phyloP scores from a whole-genome alignment of 2,329 filamentous ascomycete species.

The Kalmusia sp. region DNA sequence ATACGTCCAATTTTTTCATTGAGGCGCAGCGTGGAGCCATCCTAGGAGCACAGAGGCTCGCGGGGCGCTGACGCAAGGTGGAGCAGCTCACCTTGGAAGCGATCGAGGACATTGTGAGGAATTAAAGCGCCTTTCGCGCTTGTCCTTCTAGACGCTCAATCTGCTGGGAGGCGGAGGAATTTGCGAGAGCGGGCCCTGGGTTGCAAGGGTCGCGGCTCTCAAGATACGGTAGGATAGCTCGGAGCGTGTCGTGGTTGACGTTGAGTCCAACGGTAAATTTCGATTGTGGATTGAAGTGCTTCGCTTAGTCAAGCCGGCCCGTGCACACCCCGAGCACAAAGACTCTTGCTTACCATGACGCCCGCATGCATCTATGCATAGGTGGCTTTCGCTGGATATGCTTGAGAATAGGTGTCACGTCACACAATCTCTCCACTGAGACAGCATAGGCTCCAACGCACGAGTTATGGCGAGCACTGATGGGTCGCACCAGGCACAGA shows the following conservation, averaged over 20 bases:
- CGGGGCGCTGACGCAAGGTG: constrained; percentile 14
- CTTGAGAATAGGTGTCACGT: neutral
- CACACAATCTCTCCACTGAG: neutral
- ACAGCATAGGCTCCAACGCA: too few species aligned
- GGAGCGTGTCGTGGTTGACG: constrained; percentile 29
- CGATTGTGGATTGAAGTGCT: constrained; percentile 29
- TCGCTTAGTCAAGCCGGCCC: constrained; percentile 36
- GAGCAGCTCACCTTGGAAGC: constrained; percentile 51
- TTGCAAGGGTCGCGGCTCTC: constrained; percentile 49
- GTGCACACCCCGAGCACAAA: constrained; percentile 12
- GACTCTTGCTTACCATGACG: neutral
- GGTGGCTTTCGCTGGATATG: neutral
- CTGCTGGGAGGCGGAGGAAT: constrained; percentile 35
- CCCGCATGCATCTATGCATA: neutral
- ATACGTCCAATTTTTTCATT: constrained; percentile 3
- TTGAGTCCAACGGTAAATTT: constrained; percentile 34
- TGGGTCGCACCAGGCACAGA: neutral
- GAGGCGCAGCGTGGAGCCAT: constrained; percentile 8
- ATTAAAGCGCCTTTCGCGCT: constrained; percentile 55
- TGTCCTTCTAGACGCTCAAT: constrained; percentile 52
- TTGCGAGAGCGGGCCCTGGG: constrained; percentile 49
- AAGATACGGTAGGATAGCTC: constrained; percentile 22
- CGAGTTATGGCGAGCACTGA: neutral
- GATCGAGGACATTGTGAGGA: constrained; percentile 50
- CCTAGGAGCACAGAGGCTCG: neutral